Base-by-base conservation (phyloP, 179 eudicot genomes). In the Patellifolia procumbens region DNA sequence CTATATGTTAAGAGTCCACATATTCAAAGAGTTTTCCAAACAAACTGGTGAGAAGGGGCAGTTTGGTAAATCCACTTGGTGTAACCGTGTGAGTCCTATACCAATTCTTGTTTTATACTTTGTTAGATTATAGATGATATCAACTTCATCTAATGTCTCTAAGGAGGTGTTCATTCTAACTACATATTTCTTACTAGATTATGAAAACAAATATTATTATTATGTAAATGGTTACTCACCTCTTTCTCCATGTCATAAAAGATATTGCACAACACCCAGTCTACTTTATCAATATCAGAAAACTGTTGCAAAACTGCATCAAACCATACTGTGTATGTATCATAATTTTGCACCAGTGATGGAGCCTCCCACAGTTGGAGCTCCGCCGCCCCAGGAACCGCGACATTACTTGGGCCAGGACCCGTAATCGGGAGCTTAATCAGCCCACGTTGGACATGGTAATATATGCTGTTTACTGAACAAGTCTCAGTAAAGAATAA, bases 401-500 rank as follows among this genome's bases (percentile, higher is more conserved):
- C 67, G 19, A 85, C 39, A 0, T 46, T 81, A 15, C 16, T n/a
- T 9, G 81, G 60, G 15, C 43, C 80, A 5, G 75, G 37, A 4
- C 46, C 82, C 24, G 53, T 45, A 55, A 80, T 76, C 1, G 86
- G 86, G 0, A 80, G 52, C 64, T 68, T 71, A 63, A 85, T 77
- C 51, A 82, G 75, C 37, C 87, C 85, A 52, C 70, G 55, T 28
- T 85, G 81, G 8, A 82, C 83, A 69, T 82, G 87, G 45, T 81
- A 86, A 42, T 83, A 83, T 37, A 83, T 62, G 42, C 60, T 63
- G 42, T 81, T 83, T 9, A 86, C 83, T 0, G 86, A 51, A 61
- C 88, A 86, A 28, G 86, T n/a, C 45, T 86, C 86, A 2, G 88
- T 86, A 52, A 86, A 82, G 52, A 86, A 86, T 4, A 73, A 31